Evolutionary conservation across 1,139 yeast species (phyloP).

Genomic region (Casaregolazyma suthepensis): DNA sequence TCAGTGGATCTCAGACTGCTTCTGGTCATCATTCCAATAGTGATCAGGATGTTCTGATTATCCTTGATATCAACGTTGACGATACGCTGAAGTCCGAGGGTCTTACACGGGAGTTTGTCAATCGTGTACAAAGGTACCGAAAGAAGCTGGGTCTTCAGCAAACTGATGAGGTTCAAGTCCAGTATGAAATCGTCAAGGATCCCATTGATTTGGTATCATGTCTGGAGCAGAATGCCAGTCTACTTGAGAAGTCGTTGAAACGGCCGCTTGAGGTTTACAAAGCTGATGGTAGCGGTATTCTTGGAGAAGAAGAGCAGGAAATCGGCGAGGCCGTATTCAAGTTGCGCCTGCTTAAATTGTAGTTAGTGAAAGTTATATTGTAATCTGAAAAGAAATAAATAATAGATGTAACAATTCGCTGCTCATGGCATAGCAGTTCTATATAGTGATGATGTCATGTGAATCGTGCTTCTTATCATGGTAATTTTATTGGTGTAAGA

Average conservation of each 20-base stretch:
- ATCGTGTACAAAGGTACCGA: constrained; percentile 96
- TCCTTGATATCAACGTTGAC: constrained; percentile 80
- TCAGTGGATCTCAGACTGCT: constrained; percentile 57
- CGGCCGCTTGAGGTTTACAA: constrained; percentile 35
- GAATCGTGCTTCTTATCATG: too few species aligned
- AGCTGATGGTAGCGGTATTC: constrained; percentile 25
- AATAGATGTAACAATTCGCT: background rate
- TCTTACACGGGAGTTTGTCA: constrained; percentile 89
- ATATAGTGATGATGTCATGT: too few species aligned
- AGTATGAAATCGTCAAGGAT: constrained; percentile 66
- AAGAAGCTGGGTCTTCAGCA: constrained; percentile 94
- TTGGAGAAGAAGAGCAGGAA: constrained; percentile 83
- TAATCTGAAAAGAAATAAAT: background rate
- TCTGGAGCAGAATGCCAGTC: constrained; percentile 55
- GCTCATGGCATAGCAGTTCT: too few species aligned
- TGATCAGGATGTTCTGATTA: constrained; percentile 80
- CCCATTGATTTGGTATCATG: constrained; percentile 59
- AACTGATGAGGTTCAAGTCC: constrained; percentile 89
- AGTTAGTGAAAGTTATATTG: constrained; percentile 14
- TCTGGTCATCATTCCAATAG: constrained; percentile 79
- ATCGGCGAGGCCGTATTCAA: constrained; percentile 81
- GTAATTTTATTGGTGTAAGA: too few species aligned
- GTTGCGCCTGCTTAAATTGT: constrained; percentile 68
- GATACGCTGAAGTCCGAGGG: constrained; percentile 92
- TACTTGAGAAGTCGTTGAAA: constrained; percentile 74